phyloP scores from a whole-genome alignment of 805 yeast genomes.

The Komagataella populi region DNA sequence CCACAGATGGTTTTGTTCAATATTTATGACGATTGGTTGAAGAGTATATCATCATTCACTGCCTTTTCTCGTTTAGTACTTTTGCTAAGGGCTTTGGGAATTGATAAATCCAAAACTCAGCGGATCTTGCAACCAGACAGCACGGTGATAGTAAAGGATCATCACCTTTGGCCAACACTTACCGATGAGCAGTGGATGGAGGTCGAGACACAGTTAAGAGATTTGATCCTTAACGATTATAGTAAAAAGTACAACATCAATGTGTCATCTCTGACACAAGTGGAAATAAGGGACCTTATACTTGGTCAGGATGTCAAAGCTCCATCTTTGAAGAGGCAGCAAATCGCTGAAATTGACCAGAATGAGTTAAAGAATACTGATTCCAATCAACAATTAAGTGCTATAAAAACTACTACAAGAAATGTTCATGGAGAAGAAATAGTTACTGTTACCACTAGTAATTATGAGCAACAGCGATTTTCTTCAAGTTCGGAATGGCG shows the following conservation, averaged over 20 bases:
- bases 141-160: constrained; percentile 51
- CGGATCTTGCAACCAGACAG: constrained; percentile 65
- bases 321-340: constrained; percentile 79
- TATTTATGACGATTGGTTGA: constrained; percentile 90
- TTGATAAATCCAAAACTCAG: constrained; percentile 66
- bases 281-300: constrained; percentile 87
- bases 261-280: constrained; percentile 76
- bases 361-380: constrained; percentile 24
- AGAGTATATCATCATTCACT: constrained; percentile 71
- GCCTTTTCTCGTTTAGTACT: constrained; percentile 85
- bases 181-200: constrained; percentile 84
- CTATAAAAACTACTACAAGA: constrained; percentile 68
- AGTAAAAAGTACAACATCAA: constrained; percentile 78
- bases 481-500: constrained; percentile 88
- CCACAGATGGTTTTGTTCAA: constrained; percentile 89
- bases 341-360: constrained; percentile 61
- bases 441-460: constrained; percentile 82
- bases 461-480: constrained; percentile 76
- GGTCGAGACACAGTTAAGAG: constrained; percentile 79
- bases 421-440: constrained; percentile 96
- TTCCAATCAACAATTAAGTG: constrained; percentile 44
- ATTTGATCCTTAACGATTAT: constrained; percentile 74
- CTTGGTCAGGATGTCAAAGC: constrained; percentile 89
- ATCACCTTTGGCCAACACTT: constrained; percentile 91
- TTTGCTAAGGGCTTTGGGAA: constrained; percentile 69